These are phyloP conservation scores for Posidonia australis DNA, from an alignment of 106 monocot genomes.

Conservation along the genomic window DNA sequence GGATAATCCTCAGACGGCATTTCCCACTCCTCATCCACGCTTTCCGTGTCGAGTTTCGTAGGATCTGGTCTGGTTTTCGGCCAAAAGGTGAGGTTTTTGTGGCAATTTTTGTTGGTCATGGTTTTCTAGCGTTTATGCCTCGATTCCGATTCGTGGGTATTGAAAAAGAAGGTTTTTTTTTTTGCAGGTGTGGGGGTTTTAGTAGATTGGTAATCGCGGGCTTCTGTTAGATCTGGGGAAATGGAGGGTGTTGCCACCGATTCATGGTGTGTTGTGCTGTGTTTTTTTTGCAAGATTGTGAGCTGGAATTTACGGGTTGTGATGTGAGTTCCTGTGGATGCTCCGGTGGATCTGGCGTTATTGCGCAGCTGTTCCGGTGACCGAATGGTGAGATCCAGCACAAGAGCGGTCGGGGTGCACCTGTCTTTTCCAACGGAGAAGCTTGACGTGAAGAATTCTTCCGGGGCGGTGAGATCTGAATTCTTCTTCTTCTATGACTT, in stretches of 20 bases:
- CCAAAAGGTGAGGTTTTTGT: background rate
- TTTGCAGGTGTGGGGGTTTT: background rate
- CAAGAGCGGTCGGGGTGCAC: background rate
- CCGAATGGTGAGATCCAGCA: constrained; percentile 2
- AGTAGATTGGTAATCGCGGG: background rate
- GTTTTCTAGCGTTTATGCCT: background rate
- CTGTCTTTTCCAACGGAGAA: background rate
- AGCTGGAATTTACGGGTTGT: background rate
- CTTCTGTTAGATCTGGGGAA: background rate
- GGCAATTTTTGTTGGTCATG: background rate
- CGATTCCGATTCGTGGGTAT: background rate
- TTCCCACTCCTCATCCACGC: no score
- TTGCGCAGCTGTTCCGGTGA: background rate
- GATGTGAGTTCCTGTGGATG: background rate
- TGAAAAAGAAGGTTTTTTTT: constrained; percentile 1
- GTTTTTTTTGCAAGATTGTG: background rate
- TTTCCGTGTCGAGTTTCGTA: background rate
- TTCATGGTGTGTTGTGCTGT: background rate
- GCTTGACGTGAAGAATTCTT: background rate
- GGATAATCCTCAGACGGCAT: background rate
- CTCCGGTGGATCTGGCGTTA: background rate
- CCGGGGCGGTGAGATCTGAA: no score
- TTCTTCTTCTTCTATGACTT: no score
- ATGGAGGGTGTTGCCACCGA: background rate
- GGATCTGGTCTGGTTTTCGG: background rate